phyloP scores from a whole-genome alignment of 371 early-diverging fungal genomes.

The Actinomortierella ambigua region DNA sequence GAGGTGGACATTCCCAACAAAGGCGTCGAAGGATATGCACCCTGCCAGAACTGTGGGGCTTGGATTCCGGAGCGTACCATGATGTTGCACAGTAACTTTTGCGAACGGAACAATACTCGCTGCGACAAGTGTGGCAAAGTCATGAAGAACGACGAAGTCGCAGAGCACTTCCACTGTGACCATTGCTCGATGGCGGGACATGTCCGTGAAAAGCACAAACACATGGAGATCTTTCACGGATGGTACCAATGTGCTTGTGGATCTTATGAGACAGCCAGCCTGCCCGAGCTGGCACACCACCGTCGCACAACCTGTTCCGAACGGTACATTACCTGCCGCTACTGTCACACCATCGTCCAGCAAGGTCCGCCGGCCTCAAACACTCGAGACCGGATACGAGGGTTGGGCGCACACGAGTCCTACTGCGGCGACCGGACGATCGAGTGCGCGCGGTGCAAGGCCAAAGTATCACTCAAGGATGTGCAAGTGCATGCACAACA shows the following conservation, averaged over 20 bases:
- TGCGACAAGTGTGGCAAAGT: constrained; percentile 71
- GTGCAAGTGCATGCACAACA: constrained; percentile 73
- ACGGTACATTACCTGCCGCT: constrained; percentile 80
- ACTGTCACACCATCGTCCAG: constrained; percentile 74
- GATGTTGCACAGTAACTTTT: constrained; percentile 76
- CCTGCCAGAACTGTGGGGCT: constrained; percentile 77
- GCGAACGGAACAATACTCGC: constrained; percentile 75
- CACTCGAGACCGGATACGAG: constrained; percentile 70
- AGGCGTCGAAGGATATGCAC: constrained; percentile 49
- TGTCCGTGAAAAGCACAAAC: constrained; percentile 63
- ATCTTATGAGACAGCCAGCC: constrained; percentile 36
- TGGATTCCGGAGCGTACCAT: constrained; percentile 65
- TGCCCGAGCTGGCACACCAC: constrained; percentile 68
- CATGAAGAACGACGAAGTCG: constrained; percentile 69
- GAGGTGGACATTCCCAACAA: constrained; percentile 28
- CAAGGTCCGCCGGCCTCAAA: constrained; percentile 67
- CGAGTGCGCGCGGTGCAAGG: constrained; percentile 74
- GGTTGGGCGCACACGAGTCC: constrained; percentile 79
- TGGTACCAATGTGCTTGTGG: constrained; percentile 67
- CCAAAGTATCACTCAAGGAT: constrained; percentile 79
- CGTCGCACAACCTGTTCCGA: constrained; percentile 73
- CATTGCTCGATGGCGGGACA: constrained; percentile 65
- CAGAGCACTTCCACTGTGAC: constrained; percentile 85
- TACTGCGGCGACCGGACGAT: constrained; percentile 89
- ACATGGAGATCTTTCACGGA: constrained; percentile 66